Conservation (phyloP, 2,329 filamentous ascomycete species). For the Calonectria multiphialidica region DNA sequence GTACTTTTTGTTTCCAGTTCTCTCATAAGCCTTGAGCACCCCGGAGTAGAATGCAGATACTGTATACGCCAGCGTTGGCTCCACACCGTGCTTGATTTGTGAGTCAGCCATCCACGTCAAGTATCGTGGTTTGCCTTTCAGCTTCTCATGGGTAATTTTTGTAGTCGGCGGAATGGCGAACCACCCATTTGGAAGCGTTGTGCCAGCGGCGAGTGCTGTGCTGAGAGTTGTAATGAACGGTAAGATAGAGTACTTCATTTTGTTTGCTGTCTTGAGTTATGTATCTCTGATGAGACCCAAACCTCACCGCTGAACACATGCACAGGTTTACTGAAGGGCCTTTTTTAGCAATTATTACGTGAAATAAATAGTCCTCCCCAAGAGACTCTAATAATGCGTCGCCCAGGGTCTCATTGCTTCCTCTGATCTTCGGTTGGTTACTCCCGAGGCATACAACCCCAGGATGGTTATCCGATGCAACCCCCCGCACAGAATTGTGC, state of each 20-base stretch:
- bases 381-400: background rate
- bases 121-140: background rate
- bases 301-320: background rate
- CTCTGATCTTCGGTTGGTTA: background rate
- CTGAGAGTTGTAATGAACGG: background rate
- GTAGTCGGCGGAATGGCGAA: background rate
- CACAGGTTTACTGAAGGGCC: too few relatives aligned
- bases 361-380: background rate
- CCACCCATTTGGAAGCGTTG: background rate
- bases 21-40: background rate
- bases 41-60: background rate
- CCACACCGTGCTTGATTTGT: background rate
- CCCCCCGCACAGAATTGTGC: background rate
- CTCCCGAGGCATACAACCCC: background rate
- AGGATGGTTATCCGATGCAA: background rate
- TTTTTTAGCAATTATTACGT: too few relatives aligned
- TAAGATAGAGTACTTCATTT: background rate
- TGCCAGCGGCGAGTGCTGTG: background rate
- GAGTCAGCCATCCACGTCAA: background rate
- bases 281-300: fast-evolving
- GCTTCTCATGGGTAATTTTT: background rate
- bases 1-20: background rate
- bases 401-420: too few relatives aligned
- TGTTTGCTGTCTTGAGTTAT: too few relatives aligned
- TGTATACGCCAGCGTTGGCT: background rate